Base-by-base conservation (phyloP, 139 green algal genomes). In the Chlorella sp. region DNA sequence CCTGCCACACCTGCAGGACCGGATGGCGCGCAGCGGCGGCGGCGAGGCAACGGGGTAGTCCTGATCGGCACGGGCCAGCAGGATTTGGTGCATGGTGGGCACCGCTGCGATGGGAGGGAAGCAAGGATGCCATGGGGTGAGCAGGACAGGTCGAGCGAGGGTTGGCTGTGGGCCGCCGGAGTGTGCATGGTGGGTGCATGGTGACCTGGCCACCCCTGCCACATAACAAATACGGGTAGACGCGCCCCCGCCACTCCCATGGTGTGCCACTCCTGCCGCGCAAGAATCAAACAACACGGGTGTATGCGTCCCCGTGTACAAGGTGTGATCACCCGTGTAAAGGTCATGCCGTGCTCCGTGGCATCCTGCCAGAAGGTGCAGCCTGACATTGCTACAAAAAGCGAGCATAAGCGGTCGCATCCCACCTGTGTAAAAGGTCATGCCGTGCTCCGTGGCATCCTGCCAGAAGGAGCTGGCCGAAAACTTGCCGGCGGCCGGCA, bases 21-120 rank as follows among this genome's bases (percentile, higher is more conserved):
- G 93, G 86, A 98, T 98, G 90, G 96, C 96, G 36, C 95, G 90
- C 65, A 98, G 89, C 22, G 90, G 92, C 17, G 92, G 89, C 8
- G 91, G 91, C 24, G 64, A 69, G 67, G 73, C 56, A 0, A 56
- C 43, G 3, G 68, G 60, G 58, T 76, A 84, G 60, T 85, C 84
- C n/a, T 60, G 32, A 0, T 70, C 75, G 20, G 67, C 74, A 30
- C 89, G 58, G 7, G 87, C 41, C n/a, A 94, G 82, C 82, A 97
- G 77, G 26, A 97, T 91, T 69, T 92, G 92, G 90, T 98, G 95
- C 58, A 98, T 97, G 77, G 95, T 97, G 51, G 95, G 95, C 41
- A 98, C 95, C 20, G 94, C 94, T 34, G 78, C 41, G 44, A 17
- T 38, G 44, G 73, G 26, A 41, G 38, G 69, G 38, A 2, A 36